Evolutionary conservation across 2,329 filamentous ascomycete species (phyloP).

Genomic region (Incumbomyces delicatus): DNA sequence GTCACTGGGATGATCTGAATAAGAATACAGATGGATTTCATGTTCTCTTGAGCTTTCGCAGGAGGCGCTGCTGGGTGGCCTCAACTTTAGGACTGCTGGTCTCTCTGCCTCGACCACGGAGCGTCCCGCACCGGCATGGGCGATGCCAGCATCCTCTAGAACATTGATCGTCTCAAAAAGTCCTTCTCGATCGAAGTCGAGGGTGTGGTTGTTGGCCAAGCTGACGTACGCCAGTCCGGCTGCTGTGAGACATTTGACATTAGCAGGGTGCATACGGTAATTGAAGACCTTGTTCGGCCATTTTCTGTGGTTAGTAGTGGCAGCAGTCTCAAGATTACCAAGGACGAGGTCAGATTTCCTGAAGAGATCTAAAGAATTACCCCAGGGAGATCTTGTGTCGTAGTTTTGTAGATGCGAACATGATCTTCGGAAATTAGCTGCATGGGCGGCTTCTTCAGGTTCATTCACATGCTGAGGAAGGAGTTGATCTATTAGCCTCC

Average conservation of each 20-base stretch:
- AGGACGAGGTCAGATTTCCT: slow-evolving; percentile 26
- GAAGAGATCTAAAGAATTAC: slow-evolving; percentile 26
- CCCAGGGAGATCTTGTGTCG: slow-evolving; percentile 26
- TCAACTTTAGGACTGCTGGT: slow-evolving; percentile 24
- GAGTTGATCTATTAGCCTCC: slow-evolving; percentile 32
- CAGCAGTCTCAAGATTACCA: slow-evolving; percentile 33
- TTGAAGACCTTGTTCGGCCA: slow-evolving; percentile 34
- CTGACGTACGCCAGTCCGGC: slow-evolving; percentile 27
- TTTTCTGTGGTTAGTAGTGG: slow-evolving; percentile 23
- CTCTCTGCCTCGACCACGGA: slow-evolving; percentile 22
- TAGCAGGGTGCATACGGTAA: slow-evolving; percentile 33
- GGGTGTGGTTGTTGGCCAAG: slow-evolving; percentile 33
- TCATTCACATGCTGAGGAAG: slow-evolving; percentile 26
- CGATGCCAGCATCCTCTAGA: slow-evolving; percentile 21
- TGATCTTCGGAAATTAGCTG: slow-evolving; percentile 10
- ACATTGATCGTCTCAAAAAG: slow-evolving; percentile 27
- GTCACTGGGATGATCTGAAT: slow-evolving; percentile 28
- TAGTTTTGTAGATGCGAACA: slow-evolving; percentile 22
- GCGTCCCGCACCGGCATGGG: slow-evolving; percentile 27
- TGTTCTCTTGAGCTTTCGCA: slow-evolving; percentile 9
- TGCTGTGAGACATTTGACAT: slow-evolving; percentile 24
- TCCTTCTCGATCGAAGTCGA: slow-evolving; percentile 29
- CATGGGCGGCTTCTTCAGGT: slow-evolving; percentile 21
- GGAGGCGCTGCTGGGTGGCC: background rate
- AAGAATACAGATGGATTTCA: slow-evolving; percentile 27